These are phyloP conservation scores for Trichoderma gamsii DNA, from an alignment of 495 filamentous ascomycete genomes.

Conservation along the genomic window DNA sequence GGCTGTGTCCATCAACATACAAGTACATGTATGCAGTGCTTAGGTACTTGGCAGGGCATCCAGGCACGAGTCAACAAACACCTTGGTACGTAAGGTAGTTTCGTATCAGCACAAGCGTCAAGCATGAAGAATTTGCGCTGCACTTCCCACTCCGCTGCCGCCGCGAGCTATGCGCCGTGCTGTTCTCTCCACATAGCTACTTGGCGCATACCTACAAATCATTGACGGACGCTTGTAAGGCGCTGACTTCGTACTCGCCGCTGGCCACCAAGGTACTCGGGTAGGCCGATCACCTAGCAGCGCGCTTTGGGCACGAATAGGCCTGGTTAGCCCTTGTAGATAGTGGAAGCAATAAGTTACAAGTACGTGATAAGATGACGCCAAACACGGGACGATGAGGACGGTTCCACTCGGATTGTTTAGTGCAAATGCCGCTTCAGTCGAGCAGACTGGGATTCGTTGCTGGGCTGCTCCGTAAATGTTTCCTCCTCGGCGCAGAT, in stretches of 20 bases:
- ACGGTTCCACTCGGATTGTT: not conserved
- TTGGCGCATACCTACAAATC: not conserved
- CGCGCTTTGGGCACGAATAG: not conserved
- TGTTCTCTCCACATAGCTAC: too few relatives aligned
- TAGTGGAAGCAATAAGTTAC: not conserved
- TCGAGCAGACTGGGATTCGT: not conserved
- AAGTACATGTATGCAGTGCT: too few relatives aligned
- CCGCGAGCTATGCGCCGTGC: too few relatives aligned
- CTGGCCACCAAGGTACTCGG: not conserved
- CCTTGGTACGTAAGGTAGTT: too few relatives aligned
- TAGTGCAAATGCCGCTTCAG: not conserved
- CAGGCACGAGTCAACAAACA: too few relatives aligned
- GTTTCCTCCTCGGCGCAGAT: not conserved
- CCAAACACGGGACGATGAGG: slow-evolving; percentile 9
- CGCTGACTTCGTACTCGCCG: not conserved
- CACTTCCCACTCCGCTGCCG: too few relatives aligned
- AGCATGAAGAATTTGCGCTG: too few relatives aligned
- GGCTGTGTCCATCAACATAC: too few relatives aligned
- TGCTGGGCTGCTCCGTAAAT: too few relatives aligned
- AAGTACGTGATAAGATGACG: not conserved
- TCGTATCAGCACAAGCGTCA: too few relatives aligned
- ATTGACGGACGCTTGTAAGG: not conserved
- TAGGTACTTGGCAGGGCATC: too few relatives aligned
- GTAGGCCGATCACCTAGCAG: slow-evolving; percentile 3
- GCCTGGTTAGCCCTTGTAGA: not conserved